phyloP scores from a whole-genome alignment of 2,329 filamentous ascomycete species.

The Trichoderma asperellum region DNA sequence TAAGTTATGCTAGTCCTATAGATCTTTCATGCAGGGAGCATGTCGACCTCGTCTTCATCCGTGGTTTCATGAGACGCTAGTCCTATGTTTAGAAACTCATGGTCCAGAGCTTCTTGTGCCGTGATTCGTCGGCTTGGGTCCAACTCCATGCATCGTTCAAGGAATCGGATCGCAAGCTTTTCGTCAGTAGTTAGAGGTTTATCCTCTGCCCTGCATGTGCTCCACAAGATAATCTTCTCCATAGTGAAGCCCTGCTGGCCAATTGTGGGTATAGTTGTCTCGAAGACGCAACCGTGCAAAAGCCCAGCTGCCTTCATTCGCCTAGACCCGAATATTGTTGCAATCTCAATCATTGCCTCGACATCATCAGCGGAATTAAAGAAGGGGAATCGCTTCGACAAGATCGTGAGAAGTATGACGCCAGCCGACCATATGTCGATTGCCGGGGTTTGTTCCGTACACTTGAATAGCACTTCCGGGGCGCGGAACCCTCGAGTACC shows the following conservation, averaged over 20 bases:
- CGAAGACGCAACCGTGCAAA: slow-evolving; percentile 87
- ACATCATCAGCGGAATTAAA: slow-evolving; percentile 99
- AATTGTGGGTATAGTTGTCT: slow-evolving; percentile 90
- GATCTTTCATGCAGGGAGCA: slow-evolving; percentile 42
- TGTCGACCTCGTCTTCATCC: slow-evolving; percentile 61
- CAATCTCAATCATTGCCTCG: slow-evolving; percentile 96
- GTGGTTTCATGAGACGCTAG: slow-evolving; percentile 38
- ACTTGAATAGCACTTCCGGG: slow-evolving; percentile 95
- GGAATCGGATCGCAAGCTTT: slow-evolving; percentile 71
- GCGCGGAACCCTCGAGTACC: slow-evolving; percentile 95
- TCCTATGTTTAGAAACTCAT: slow-evolving; percentile 65
- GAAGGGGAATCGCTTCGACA: slow-evolving; percentile 92
- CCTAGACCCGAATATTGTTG: slow-evolving; percentile 85
- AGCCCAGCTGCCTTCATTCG: slow-evolving; percentile 83
- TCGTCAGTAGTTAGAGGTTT: slow-evolving; percentile 67
- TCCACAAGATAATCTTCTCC: slow-evolving; percentile 95
- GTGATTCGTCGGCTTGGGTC: slow-evolving; percentile 75
- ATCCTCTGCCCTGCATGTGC: slow-evolving; percentile 72
- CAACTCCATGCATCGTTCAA: slow-evolving; percentile 73
- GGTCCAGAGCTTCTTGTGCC: slow-evolving; percentile 71
- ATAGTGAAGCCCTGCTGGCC: slow-evolving; percentile 82
- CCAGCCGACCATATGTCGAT: slow-evolving; percentile 98
- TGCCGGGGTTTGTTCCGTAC: slow-evolving; percentile 88
- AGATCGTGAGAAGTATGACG: slow-evolving; percentile 93
- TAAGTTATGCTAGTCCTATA: slow-evolving; percentile 3